Conservation (phyloP, 257 asterid genomes). For the Solanum dulcamara region DNA sequence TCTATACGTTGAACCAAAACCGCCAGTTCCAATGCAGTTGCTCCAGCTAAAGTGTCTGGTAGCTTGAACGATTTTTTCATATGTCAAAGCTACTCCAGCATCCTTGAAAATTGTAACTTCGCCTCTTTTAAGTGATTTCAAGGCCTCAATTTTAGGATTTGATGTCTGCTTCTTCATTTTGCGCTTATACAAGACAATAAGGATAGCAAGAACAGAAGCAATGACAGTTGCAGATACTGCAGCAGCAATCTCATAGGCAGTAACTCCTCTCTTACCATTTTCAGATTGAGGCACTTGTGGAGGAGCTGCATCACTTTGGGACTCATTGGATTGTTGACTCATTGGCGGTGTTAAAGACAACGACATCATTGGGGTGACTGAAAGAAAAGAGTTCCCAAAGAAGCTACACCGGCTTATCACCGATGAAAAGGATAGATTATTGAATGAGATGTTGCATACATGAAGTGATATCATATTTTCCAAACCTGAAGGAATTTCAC, state of each 20-base stretch:
- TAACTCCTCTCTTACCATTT: constrained; percentile 17
- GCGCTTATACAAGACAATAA: constrained; percentile 47
- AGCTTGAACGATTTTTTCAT: constrained; percentile 67
- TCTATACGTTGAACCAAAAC: constrained; percentile 88
- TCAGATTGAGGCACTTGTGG: constrained; percentile 19
- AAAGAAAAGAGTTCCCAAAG: constrained; percentile 48
- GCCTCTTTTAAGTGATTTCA: constrained; percentile 43
- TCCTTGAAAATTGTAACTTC: constrained; percentile 65
- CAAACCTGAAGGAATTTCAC: constrained; percentile 50
- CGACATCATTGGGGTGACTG: constrained; percentile 28
- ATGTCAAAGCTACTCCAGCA: constrained; percentile 59
- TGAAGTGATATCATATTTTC: constrained; percentile 35
- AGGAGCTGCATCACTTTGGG: constrained; percentile 20
- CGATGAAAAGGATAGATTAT: constrained; percentile 49
- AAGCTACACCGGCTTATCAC: constrained; percentile 49
- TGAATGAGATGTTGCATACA: constrained; percentile 55
- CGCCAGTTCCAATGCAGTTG: constrained; percentile 86
- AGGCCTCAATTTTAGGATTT: constrained; percentile 43
- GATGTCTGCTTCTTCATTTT: constrained; percentile 47
- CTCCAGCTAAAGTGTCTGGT: constrained; percentile 67
- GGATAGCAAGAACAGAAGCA: constrained; percentile 50
- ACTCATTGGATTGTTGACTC: constrained; percentile 31
- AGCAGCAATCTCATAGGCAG: constrained; percentile 64
- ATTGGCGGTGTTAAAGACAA: constrained; percentile 33
- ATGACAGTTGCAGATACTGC: constrained; percentile 60